Percentiles rank a stretch among this genome's conserved stretches.
Evolutionary conservation across 2,329 filamentous ascomycete species (phyloP).

Genomic region (Pseudopyrenochaeta lycopersici): DNA sequence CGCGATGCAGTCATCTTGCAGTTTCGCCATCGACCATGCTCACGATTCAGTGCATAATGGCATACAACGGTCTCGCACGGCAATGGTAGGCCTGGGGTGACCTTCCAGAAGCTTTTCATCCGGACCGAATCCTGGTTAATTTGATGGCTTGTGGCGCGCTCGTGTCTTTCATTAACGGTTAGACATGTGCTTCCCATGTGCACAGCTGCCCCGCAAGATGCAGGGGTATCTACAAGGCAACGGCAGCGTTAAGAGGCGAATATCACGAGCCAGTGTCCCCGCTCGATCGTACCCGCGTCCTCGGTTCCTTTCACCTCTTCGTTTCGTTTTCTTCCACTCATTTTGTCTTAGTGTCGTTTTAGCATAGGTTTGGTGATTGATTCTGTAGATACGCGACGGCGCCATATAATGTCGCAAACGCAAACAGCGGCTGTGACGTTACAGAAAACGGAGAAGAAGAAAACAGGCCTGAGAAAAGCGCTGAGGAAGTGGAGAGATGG

Average conservation of each 20-base stretch:
- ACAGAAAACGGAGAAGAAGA: neutral
- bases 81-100: neutral
- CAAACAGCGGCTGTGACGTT: neutral
- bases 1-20: neutral
- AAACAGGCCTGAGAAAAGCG: neutral
- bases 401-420: neutral
- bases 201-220: neutral
- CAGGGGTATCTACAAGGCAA: neutral
- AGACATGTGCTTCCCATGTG: neutral
- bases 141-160: neutral
- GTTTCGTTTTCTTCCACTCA: neutral
- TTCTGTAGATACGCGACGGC: neutral
- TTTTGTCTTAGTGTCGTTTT: neutral
- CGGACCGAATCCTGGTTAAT: neutral
- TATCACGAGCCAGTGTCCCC: neutral
- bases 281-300: neutral
- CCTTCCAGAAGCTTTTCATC: neutral
- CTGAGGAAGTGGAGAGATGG: neutral
- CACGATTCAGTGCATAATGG: neutral
- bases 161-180: neutral
- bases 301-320: neutral
- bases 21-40: neutral
- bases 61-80: too few relatives aligned
- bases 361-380: neutral
- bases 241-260: neutral